Percentiles rank a stretch among this genome's conserved stretches.
phyloP scores from a whole-genome alignment of 1,139 yeast genomes.

The Yamadazyma dendronema region DNA sequence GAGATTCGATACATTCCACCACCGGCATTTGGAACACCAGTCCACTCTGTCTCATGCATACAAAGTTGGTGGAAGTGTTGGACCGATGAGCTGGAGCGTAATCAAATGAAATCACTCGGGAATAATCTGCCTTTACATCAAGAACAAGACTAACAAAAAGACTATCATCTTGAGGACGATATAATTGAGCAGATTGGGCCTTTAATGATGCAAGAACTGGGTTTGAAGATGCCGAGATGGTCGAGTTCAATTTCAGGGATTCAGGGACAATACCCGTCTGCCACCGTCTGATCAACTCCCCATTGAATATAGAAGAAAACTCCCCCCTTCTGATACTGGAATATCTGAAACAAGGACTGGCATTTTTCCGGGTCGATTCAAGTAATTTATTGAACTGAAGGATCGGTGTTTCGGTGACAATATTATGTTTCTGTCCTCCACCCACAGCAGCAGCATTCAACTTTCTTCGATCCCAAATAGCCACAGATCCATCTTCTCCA shows the following conservation, averaged over 20 bases:
- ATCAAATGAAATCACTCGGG: conserved; percentile 82
- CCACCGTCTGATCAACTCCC: conserved; percentile 81
- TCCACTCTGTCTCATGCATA: conserved; percentile 90
- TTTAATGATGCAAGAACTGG: conserved; percentile 27
- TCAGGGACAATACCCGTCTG: conserved; percentile 57
- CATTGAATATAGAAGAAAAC: conserved; percentile 76
- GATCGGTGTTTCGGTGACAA: conserved; percentile 54
- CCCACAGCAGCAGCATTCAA: conserved; percentile 27
- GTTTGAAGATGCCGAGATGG: neutral
- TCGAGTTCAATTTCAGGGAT: conserved; percentile 2
- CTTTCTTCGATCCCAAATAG: conserved; percentile 85
- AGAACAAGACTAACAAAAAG: conserved; percentile 74
- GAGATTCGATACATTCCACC: conserved; percentile 61
- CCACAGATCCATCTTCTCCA: conserved; percentile 81
- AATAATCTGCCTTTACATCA: conserved; percentile 74
- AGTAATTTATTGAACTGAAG: conserved; percentile 66
- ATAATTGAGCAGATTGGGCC: conserved; percentile 35
- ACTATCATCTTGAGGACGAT: conserved; percentile 46
- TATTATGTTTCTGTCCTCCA: conserved; percentile 10
- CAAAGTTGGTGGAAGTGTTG: conserved; percentile 52
- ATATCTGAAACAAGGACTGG: conserved; percentile 68
- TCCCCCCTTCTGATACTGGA: conserved; percentile 70
- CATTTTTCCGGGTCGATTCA: conserved; percentile 61
- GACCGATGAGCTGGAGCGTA: conserved; percentile 59
- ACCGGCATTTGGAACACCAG: conserved; percentile 80